Evolutionary conservation across 1,284 basidiomycete genomes (phyloP).

Genomic region (Phaffia rhodozyma): DNA sequence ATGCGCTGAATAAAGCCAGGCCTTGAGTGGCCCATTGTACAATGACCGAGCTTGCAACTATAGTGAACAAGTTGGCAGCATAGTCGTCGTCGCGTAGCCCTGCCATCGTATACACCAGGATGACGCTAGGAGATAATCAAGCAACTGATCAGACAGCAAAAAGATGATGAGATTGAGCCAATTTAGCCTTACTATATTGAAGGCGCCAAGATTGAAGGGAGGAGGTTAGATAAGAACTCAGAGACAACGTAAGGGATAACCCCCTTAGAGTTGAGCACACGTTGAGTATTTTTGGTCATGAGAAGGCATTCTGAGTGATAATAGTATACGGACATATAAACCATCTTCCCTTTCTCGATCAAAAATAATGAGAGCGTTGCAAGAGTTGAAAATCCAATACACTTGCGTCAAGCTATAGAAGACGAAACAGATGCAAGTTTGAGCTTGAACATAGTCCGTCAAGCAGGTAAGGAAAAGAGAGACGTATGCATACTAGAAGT

Average conservation of each 20-base stretch:
- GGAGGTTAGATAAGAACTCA: constrained; percentile 32
- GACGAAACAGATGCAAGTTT: constrained; percentile 5
- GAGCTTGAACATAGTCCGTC: too few species aligned
- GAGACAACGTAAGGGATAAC: constrained; percentile 35
- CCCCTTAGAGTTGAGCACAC: constrained; percentile 24
- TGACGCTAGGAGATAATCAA: constrained; percentile 20
- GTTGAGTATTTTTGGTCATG: constrained; percentile 23
- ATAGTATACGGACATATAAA: constrained; percentile 26
- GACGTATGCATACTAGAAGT: constrained; percentile 28
- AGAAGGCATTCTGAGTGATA: neutral
- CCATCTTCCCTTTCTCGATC: constrained; percentile 41
- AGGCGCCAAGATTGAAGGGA: constrained; percentile 32
- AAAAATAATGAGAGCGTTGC: constrained; percentile 38
- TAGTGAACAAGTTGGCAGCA: constrained; percentile 34
- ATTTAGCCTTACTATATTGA: constrained; percentile 25
- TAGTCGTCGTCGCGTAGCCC: constrained; percentile 34
- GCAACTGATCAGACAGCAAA: neutral
- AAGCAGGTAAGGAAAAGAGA: constrained; percentile 15
- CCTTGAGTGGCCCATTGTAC: constrained; percentile 37
- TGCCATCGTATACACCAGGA: constrained; percentile 33
- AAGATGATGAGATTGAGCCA: neutral
- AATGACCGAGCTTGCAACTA: constrained; percentile 35
- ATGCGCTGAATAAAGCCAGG: constrained; percentile 34
- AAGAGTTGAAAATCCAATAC: constrained; percentile 35
- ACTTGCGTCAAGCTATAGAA: constrained; percentile 22